A percentile compares a stretch with the other conserved stretches of the same genome.
Conservation (phyloP, 2,329 filamentous ascomycete genomes). For the Fusarium ambrosium region DNA sequence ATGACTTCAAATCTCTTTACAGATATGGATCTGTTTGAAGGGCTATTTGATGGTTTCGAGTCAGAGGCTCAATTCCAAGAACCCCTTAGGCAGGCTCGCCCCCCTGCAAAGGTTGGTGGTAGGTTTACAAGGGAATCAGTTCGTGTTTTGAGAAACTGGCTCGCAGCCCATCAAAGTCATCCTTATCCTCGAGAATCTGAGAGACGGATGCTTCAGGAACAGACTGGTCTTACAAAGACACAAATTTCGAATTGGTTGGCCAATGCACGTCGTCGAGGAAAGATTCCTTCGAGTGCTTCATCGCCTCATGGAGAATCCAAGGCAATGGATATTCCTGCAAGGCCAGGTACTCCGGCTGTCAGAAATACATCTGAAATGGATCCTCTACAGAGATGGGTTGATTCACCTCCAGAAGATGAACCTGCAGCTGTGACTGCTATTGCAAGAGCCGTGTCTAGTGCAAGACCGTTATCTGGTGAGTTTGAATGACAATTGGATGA, state of each 20-base stretch:
- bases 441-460: slow-evolving; percentile 44
- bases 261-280: slow-evolving; percentile 84
- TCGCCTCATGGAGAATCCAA: slow-evolving; percentile 24
- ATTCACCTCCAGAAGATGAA: slow-evolving; percentile 52
- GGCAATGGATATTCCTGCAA: slow-evolving; percentile 70
- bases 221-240: slow-evolving; percentile 81
- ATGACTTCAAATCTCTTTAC: slow-evolving; percentile 30
- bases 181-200: slow-evolving; percentile 89
- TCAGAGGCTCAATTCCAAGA: neutral
- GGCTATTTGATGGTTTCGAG: slow-evolving; percentile 29
- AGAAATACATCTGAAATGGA: slow-evolving; percentile 41
- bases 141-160: slow-evolving; percentile 83
- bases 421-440: slow-evolving; percentile 49
- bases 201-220: slow-evolving; percentile 78
- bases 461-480: slow-evolving; percentile 31
- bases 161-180: slow-evolving; percentile 79
- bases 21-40: slow-evolving; percentile 35
- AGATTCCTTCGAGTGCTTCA: slow-evolving; percentile 60
- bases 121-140: slow-evolving; percentile 78
- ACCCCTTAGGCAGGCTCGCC: neutral
- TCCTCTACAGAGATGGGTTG: slow-evolving; percentile 50
- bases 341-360: slow-evolving; percentile 54
- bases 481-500: neutral
- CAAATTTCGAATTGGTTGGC: slow-evolving; percentile 92
- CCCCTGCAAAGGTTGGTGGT: slow-evolving; percentile 38